phyloP scores from a whole-genome alignment of 2,329 filamentous ascomycete genomes.

The Dactylonectria estremocensis region DNA sequence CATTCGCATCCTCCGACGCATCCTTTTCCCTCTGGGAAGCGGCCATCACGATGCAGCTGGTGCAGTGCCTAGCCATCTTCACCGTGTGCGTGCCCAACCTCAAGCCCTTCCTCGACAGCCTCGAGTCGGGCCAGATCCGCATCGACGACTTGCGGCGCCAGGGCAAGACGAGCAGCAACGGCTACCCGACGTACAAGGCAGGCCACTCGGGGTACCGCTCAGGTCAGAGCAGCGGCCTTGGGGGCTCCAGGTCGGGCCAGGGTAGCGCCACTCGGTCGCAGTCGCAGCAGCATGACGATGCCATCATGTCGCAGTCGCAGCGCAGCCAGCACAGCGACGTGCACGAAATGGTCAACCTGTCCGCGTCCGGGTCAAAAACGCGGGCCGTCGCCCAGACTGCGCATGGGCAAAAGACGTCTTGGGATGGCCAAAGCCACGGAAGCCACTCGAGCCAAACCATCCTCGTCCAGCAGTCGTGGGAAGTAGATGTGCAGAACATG shows the following conservation, averaged over 20 bases:
- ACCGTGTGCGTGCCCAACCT: constrained; percentile 49
- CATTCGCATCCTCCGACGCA: constrained; percentile 41
- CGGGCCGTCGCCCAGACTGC: neutral
- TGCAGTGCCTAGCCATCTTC: constrained; percentile 48
- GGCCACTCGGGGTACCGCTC: constrained; percentile 41
- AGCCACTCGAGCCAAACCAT: constrained; percentile 50
- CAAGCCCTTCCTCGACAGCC: constrained; percentile 50
- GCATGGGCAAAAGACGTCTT: constrained; percentile 26
- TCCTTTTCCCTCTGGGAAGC: constrained; percentile 47
- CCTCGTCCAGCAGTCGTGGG: constrained; percentile 49
- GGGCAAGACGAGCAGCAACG: constrained; percentile 40
- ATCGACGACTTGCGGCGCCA: constrained; percentile 48
- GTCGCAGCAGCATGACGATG: neutral
- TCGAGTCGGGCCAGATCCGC: constrained; percentile 49
- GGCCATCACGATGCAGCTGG: constrained; percentile 43
- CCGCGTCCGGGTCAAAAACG: constrained; percentile 18
- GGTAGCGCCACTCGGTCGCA: neutral
- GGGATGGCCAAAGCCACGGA: constrained; percentile 43
- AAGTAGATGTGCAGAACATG: constrained; percentile 46
- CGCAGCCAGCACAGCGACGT: constrained; percentile 32
- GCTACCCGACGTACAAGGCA: constrained; percentile 34
- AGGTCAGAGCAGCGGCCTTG: constrained; percentile 33
- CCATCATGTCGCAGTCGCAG: constrained; percentile 20
- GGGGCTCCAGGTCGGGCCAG: constrained; percentile 30
- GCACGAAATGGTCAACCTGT: constrained; percentile 36